Evolutionary conservation across 148 eudicot species (phyloP).

Genomic region (Vaccinium darrowii): DNA sequence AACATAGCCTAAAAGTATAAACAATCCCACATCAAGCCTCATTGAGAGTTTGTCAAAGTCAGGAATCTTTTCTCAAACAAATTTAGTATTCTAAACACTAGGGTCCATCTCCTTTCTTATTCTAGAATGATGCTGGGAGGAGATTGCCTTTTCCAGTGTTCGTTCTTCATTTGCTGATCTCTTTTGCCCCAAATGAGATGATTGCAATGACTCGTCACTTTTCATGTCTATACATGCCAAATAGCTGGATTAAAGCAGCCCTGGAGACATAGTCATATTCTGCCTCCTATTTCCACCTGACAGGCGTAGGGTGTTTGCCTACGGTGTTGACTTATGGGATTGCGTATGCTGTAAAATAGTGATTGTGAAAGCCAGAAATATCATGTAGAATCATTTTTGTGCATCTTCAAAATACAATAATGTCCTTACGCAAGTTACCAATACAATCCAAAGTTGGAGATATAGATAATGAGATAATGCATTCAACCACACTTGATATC

Average conservation of each 20-base stretch:
- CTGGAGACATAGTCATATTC: not conserved
- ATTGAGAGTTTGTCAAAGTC: not conserved
- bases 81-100: not conserved
- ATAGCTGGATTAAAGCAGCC: constrained; percentile 1
- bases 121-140: not conserved
- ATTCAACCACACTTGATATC: not conserved
- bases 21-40: not conserved
- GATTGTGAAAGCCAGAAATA: not conserved
- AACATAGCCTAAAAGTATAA: not conserved
- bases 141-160: not conserved
- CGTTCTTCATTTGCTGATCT: not conserved
- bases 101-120: not conserved
- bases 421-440: not conserved
- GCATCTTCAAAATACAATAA: not conserved
- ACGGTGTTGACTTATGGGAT: not conserved
- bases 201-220: not conserved
- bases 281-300: not conserved
- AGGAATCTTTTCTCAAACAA: not conserved
- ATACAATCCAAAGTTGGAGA: not conserved
- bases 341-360: not conserved
- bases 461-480: not conserved
- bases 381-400: not conserved
- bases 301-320: not conserved
- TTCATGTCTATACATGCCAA: not conserved
- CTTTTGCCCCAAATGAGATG: not conserved